These are phyloP conservation scores for Miamiensis avidus DNA, from an alignment of 169 alveolate species.

Conservation along the genomic window DNA sequence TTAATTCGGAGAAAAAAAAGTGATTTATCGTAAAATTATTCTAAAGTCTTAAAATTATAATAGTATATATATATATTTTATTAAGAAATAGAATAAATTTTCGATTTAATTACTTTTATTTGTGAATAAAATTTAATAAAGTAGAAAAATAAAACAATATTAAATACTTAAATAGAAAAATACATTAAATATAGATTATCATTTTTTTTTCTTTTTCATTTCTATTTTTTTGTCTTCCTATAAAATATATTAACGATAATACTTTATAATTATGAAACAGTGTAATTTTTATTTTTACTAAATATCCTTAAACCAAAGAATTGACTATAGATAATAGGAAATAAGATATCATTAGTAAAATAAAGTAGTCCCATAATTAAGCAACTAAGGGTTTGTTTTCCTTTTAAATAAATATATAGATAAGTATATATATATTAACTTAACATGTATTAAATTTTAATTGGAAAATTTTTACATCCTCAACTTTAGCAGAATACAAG, in stretches of 20 bases:
- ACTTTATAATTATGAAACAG: not conserved
- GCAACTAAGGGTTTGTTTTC: conserved; percentile 51
- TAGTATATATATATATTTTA: no score
- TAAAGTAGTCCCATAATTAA: conserved; percentile 60
- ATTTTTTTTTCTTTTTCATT: conserved; percentile 24
- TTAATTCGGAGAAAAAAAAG: no score
- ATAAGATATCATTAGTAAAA: conserved; percentile 63
- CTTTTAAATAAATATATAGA: conserved; percentile 26
- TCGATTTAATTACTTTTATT: no score
- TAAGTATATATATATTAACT: not conserved
- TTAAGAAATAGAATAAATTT: no score
- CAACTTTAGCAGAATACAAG: not conserved
- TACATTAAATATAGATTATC: no score
- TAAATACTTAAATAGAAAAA: no score
- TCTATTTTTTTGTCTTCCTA: conserved; percentile 9
- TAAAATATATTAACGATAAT: conserved; percentile 23
- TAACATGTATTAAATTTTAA: no score
- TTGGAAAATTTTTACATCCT: not conserved
- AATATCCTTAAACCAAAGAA: conserved; percentile 39
- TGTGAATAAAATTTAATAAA: no score
- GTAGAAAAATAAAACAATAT: no score
- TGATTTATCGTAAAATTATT: no score
- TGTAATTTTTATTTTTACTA: not conserved
- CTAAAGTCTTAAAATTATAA: no score
- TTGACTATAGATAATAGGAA: conserved; percentile 61